Conservation (phyloP, 2,329 filamentous ascomycete genomes). For the Scedosporium boydii region DNA sequence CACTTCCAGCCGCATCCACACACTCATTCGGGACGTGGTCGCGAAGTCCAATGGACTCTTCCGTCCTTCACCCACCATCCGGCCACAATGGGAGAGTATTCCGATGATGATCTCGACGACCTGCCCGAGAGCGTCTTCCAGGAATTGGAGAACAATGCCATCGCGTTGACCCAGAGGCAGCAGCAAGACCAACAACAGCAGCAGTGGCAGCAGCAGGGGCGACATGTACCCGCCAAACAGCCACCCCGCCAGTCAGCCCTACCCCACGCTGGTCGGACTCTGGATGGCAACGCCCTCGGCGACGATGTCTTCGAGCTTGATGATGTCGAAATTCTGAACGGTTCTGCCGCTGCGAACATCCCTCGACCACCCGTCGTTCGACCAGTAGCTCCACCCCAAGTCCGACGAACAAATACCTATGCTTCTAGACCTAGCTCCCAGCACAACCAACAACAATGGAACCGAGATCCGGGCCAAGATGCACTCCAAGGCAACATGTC, state of each 20-base stretch:
- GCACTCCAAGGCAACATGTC: conserved; percentile 7
- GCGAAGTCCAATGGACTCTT: neutral
- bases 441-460: conserved; percentile 20
- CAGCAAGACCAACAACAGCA: conserved; percentile 24
- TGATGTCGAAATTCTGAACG: conserved; percentile 37
- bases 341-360: neutral
- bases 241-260: neutral
- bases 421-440: neutral
- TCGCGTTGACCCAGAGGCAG: conserved; percentile 46
- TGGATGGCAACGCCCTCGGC: conserved; percentile 30
- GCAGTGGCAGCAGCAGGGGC: conserved; percentile 12
- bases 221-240: conserved; percentile 14
- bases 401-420: neutral
- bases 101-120: conserved; percentile 54
- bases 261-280: neutral
- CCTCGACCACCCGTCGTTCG: neutral
- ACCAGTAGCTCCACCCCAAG: neutral
- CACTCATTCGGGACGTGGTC: too few relatives aligned
- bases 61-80: neutral
- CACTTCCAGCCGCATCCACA: neutral
- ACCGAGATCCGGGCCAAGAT: neutral
- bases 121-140: conserved; percentile 47
- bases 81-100: conserved; percentile 45
- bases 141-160: conserved; percentile 55
- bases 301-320: conserved; percentile 43